Evolutionary conservation across 495 filamentous ascomycete genomes (phyloP), one percentile per base, ranked within the genome.

Genomic region (Pseudomonodictys pantanalensis): DNA sequence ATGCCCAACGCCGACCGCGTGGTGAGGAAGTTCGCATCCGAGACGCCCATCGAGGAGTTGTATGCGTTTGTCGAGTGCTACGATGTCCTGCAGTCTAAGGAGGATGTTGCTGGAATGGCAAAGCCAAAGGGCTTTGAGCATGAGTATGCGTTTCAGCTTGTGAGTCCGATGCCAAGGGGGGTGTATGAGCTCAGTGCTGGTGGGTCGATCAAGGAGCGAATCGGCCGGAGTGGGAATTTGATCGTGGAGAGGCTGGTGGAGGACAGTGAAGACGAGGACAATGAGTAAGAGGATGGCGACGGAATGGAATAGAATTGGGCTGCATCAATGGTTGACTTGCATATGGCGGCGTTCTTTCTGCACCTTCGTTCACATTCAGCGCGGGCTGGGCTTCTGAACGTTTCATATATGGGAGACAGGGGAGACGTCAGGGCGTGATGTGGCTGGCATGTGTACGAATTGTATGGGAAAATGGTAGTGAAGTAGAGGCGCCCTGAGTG

Each of bases 31-130:
- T 97, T 98, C 65, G 64, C 75, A 1, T 74, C 78, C 2, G 75
- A 82, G 1, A 81, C 86, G 0, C 76, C 77, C 1, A 74, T 97
- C 25, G 93, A 98, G 69, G 91, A 96, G 66, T 73, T 98, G 0
- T 97, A 98, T 73, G 95, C 92, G 1, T 96, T 95, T 73, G 91
- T 97, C 2, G 95, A 97, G 68, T 97, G 93, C 72, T 86, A 92
- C 70, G 86, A 90, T 50, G 56, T 85, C 0, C 59, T 91, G 8
- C 70, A 77, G 29, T 67, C 67, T 6, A 71, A 71, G 20, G 64
- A 72, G 48, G 22, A 54, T 23, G 45, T 69, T 22, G 60, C 72
- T 42, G 71, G 66, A 41, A 69, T 71, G 0, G 60, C 71, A 30
- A 75, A 83, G 64, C 91, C 91, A 0, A 74, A 79, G 29, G 83